Percentiles rank a stretch among this genome's conserved stretches.
These are phyloP conservation scores for Herpetomonas samuelpessoai DNA, from an alignment of 208 protist species.

Conservation along the genomic window DNA sequence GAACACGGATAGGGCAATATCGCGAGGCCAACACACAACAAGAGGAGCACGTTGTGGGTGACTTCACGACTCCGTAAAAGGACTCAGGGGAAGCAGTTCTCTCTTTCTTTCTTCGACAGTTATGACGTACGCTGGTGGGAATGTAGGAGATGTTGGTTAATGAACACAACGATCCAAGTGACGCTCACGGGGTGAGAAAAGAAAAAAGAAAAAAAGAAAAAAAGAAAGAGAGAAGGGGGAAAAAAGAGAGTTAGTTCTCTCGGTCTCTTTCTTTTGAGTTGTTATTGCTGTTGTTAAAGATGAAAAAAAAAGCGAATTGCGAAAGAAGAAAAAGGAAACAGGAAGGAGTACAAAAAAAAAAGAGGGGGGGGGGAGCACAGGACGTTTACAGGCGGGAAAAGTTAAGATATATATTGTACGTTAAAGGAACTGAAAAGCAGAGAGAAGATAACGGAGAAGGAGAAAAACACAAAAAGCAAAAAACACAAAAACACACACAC, in stretches of 20 bases:
- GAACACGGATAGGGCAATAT: too few species aligned
- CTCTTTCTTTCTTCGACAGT: too few species aligned
- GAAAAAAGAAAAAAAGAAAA: constrained; percentile 7
- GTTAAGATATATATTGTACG: constrained; percentile 2
- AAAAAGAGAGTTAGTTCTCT: not conserved
- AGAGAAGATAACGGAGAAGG: not conserved
- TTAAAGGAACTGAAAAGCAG: constrained; percentile 5
- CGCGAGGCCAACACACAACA: too few species aligned
- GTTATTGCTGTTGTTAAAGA: not conserved
- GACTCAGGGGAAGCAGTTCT: too few species aligned
- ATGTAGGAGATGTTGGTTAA: too few species aligned
- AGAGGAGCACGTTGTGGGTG: too few species aligned
- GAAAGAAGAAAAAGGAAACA: constrained; percentile 7
- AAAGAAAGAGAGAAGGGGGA: constrained; percentile 15
- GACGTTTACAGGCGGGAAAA: constrained; percentile 3
- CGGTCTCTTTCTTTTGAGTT: not conserved
- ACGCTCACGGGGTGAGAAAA: constrained; percentile 2
- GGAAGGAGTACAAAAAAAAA: constrained; percentile 11
- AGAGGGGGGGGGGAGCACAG: not conserved
- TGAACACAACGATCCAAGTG: too few species aligned
- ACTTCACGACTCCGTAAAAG: too few species aligned
- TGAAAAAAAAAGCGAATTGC: constrained; percentile 5
- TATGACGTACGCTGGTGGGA: too few species aligned
- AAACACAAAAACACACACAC: constrained; percentile 7
- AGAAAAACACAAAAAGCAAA: not conserved